phyloP scores from a whole-genome alignment of 495 filamentous ascomycete species.

The Neurospora sublineolata region DNA sequence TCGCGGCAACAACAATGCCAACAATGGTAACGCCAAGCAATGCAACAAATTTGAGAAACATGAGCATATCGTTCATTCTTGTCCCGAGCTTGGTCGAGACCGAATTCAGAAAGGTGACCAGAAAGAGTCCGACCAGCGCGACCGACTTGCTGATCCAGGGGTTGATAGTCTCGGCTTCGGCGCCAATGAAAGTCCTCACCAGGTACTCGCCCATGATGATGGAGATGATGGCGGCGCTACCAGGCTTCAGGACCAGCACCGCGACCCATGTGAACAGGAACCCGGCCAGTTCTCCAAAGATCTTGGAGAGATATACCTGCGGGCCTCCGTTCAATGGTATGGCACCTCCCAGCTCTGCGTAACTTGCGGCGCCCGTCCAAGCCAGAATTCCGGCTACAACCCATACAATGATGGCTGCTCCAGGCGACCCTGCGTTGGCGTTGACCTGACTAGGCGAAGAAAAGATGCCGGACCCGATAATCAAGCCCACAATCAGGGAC shows the following conservation, averaged over 20 bases:
- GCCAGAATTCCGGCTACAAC: conserved; percentile 77
- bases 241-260: conserved; percentile 86
- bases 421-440: conserved; percentile 81
- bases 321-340: conserved; percentile 92
- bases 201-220: conserved; percentile 98
- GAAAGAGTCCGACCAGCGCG: conserved; percentile 60
- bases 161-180: conserved; percentile 63
- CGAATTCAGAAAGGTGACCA: conserved; percentile 78
- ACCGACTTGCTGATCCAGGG: conserved; percentile 87
- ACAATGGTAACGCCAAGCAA: conserved; percentile 77
- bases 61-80: conserved; percentile 74
- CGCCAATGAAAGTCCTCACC: conserved; percentile 71
- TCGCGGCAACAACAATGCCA: conserved; percentile 81
- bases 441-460: conserved; percentile 92
- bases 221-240: conserved; percentile 83
- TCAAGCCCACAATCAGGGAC: conserved; percentile 78
- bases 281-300: conserved; percentile 82
- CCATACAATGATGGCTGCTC: conserved; percentile 85
- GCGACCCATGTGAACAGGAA: conserved; percentile 96
- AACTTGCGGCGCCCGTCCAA: conserved; percentile 94
- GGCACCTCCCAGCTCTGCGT: conserved; percentile 89
- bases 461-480: conserved; percentile 97
- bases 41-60: conserved; percentile 93
- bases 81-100: conserved; percentile 81
- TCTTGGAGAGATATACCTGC: conserved; percentile 88